Base-by-base conservation (phyloP, 441 rosid genomes). In the Breynia disticha region DNA sequence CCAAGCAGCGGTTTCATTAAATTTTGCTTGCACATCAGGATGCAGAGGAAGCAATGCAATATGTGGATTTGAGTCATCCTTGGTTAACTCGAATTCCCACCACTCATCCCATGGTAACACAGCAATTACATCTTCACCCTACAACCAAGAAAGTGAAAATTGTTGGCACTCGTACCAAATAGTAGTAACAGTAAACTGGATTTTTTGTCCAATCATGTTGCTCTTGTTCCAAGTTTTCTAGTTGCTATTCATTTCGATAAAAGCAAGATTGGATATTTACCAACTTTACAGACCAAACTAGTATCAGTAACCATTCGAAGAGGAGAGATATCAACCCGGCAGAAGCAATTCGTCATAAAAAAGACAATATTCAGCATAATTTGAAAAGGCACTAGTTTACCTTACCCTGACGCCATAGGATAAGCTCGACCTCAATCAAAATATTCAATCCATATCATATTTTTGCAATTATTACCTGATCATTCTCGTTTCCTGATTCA, bases 31-130 rank as follows among this genome's bases (percentile, higher is more conserved):
- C 46, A 79, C 28, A 65, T 86, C 88, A 60, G 90, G 97, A 74
- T 74, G 97, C 74, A 93, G 68, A 35, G 98, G 98, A 70, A 93
- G 90, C 74, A 84, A 62, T 6, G 96, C 97, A 38, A 93, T 84
- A 48, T 93, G 98, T 1, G 97, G 98, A 73, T 86, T 76, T 6
- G 97, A 65, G 37, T 86, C 80, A 74, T 93, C 98, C 68, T 79
- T 83, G 32, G 72, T 86, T 64, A 76, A 77, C 78, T 91, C 97
- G 52, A 83, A 91, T 47, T 91, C 90, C 98, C 98, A 90, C 98
- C 98, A 87, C 73, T 91, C 94, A 47, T 91, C 98, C 98, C 98
- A 91, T 19, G 97, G 88, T 57, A 86, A 38, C 58, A 88, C n/a
- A 11, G 89, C 91, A 60, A 88, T 63, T 18, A 86, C 61, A 71